Base-by-base conservation (phyloP, 768 basidiomycete genomes). In the Leccinum disarticulatum region DNA sequence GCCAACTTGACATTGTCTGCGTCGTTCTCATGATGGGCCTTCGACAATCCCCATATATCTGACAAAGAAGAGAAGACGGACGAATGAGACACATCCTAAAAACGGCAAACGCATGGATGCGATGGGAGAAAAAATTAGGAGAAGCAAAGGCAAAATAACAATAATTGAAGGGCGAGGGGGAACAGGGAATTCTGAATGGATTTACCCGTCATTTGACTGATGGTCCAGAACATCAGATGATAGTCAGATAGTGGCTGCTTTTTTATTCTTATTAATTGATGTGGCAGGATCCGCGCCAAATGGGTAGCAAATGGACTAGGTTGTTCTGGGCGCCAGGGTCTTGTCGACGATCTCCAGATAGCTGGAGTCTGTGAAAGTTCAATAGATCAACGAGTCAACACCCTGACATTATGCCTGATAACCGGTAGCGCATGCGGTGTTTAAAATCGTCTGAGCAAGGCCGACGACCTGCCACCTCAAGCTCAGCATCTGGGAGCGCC, bases 381-480 rank as follows among this genome's bases (percentile, higher is more conserved):
- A 28, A 15, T 52, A 49, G 14, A 50, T 19, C 27, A 15, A n/a
- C 28, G 27, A 51, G 27, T 31, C 55, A 51, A 48, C 57, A 68
- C n/a, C 10, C 28, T 13, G 55, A 63, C 67, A 67, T 53, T 49
- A 15, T 35, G 33, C 67, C 69, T 53, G 27, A 6, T 52, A 31
- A 31, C 17, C 48, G 4, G 41, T 8, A 30, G 27, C 30, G 28
- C 27, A 30, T 50, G 43, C 43, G 28, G 51, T 33, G 13, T 33
- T 19, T 47, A 15, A 35, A 17, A 22, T 54, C 11, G 4, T 43
- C 56, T 47, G 58, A 65, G 49, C 43, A 52, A 49, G 38, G 10
- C 52, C 51, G 54, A 58, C 27, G 58, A 19, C 55, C 41, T 22
- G 47, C 14, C 1, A 25, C 13, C 2, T 28, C 43, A 27, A 22